These are phyloP conservation scores for Potentilla sterilis DNA, from an alignment of 306 rosid species.

Conservation along the genomic window DNA sequence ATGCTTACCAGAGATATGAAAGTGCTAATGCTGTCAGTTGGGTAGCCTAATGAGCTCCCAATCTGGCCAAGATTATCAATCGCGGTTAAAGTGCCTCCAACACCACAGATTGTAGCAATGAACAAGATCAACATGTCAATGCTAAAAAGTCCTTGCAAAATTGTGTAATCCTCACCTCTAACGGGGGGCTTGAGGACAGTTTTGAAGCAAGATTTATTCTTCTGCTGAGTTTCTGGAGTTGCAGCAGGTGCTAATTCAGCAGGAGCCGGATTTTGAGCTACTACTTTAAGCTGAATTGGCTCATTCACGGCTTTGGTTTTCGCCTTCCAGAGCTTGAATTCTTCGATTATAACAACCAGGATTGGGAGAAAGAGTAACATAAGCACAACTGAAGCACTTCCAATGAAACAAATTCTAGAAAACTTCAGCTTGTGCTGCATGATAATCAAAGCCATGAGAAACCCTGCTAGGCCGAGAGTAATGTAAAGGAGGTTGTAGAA, in stretches of 20 bases:
- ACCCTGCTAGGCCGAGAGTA: constrained; percentile 64
- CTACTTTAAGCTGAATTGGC: constrained; percentile 16
- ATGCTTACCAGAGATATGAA: constrained; percentile 70
- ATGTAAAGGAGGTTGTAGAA: constrained; percentile 52
- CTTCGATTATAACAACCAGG: constrained; percentile 43
- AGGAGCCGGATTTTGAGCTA: constrained; percentile 22
- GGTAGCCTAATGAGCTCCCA: constrained; percentile 55
- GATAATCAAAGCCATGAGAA: constrained; percentile 53
- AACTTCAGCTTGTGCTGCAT: constrained; percentile 44
- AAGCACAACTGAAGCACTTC: constrained; percentile 35
- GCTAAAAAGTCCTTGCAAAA: constrained; percentile 70
- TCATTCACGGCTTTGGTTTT: constrained; percentile 12
- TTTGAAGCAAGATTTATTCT: constrained; percentile 25
- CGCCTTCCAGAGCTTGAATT: constrained; percentile 33
- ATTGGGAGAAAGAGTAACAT: constrained; percentile 48
- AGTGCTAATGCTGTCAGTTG: constrained; percentile 43
- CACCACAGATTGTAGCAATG: constrained; percentile 35
- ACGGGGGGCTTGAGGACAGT: constrained; percentile 46
- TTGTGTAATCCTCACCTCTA: constrained; percentile 70
- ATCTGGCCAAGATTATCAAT: constrained; percentile 78
- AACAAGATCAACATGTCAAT: constrained; percentile 59
- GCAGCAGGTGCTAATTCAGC: constrained; percentile 1
- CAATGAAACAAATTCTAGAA: constrained; percentile 29
- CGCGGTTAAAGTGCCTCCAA: constrained; percentile 62
- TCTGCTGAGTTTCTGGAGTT: neutral